Conservation (phyloP, 78 protist genomes). For the Speleostelium caveatum region DNA sequence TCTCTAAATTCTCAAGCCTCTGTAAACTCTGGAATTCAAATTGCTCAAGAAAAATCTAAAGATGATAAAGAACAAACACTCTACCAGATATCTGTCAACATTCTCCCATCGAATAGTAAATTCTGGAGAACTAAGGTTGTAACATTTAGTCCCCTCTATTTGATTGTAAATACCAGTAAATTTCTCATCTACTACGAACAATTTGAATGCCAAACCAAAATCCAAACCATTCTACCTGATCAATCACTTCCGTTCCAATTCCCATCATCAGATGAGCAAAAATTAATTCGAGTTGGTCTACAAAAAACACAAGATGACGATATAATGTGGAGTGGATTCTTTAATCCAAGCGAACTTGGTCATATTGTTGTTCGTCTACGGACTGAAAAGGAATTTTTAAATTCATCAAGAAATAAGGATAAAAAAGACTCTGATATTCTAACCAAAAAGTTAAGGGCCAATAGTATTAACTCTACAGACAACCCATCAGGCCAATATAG, state of each 20-base stretch:
- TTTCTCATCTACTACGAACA: constrained; percentile 36
- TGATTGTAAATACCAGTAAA: constrained; percentile 33
- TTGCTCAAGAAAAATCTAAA: constrained; percentile 36
- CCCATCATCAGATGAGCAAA: constrained; percentile 32
- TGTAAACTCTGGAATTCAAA: constrained; percentile 23
- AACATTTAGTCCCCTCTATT: constrained; percentile 55
- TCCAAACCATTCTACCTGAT: constrained; percentile 32
- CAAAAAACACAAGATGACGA: background rate
- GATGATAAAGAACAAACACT: constrained; percentile 46
- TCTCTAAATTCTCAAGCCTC: constrained; percentile 32
- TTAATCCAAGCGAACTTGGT: constrained; percentile 42
- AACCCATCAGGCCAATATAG: background rate
- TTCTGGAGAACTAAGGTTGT: constrained; percentile 60
- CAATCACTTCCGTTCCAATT: constrained; percentile 70
- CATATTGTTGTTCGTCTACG: constrained; percentile 45
- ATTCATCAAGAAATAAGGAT: constrained; percentile 1
- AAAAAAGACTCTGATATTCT: constrained; percentile 46
- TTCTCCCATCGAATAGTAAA: constrained; percentile 36
- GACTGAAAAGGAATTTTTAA: constrained; percentile 1
- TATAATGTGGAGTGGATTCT: constrained; percentile 63
- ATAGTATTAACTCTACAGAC: background rate
- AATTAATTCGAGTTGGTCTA: constrained; percentile 37
- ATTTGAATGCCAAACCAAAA: constrained; percentile 37
- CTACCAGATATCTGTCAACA: constrained; percentile 38
- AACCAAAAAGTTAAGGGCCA: background rate